Evolutionary conservation across 192 early-diverging fungal genomes (phyloP), one percentile per base, ranked within the genome.

Genomic region (Kickxella alabastrina): DNA sequence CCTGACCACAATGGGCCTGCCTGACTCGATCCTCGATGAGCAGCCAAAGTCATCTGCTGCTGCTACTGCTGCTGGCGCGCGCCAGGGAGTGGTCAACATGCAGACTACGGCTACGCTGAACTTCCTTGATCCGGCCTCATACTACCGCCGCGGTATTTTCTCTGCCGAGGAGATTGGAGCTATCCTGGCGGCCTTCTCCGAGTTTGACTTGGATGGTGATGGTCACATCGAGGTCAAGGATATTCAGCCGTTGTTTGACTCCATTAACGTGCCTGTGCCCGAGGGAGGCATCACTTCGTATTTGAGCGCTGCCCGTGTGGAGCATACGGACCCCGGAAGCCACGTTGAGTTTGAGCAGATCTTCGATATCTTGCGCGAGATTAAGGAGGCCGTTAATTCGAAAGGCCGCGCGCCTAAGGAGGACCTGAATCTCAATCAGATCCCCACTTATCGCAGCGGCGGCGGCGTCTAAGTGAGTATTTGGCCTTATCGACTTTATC

Each of bases 1-100:
- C 74, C 78, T 98, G 61, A 79, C 65, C 3, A 88, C 88, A 18
- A 98, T 98, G 95, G 95, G 95, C n/a, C 81, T 98, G 46, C 83
- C 83, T 0, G 71, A 79, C 64, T 64, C 68, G 6, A 68, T 63
- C 17, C 60, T 64, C 17, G 60, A 60, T 38, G 62, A 67, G 37
- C 61, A 56, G 15, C 24, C 54, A 3, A n/a, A n/a, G n/a, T n/a
- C n/a, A n/a, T n/a, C n/a, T n/a, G n/a, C n/a, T n/a, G n/a, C n/a
- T n/a, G 57, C 24, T 18, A 10, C 58, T 6, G 41, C 54, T 14
- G 25, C 24, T 6, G 22, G 22, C 6, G 29, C 17, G n/a, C 59
- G 53, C 22, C 23, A 57, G 36, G 71, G 65, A 6, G 36, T 43
- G 12, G 48, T 62, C 27, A 59, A 57, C 46, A 26, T 55, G 26